phyloP scores from a whole-genome alignment of 2,329 filamentous ascomycete genomes.

The Penicillium sp. region DNA sequence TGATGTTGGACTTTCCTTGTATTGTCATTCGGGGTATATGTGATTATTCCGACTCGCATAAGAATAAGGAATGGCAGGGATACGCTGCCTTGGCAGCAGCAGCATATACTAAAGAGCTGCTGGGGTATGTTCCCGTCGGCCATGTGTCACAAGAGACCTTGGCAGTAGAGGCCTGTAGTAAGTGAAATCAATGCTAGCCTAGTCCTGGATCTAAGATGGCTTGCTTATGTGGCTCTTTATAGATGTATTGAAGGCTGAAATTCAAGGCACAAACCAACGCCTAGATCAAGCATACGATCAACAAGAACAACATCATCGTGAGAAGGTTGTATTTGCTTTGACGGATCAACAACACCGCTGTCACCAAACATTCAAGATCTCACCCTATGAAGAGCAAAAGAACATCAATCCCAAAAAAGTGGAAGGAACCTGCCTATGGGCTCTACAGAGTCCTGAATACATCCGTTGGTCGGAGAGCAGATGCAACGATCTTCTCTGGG shows the following conservation, averaged over 20 bases:
- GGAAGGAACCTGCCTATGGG: conserved; percentile 36
- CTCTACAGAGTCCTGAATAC: conserved; percentile 28
- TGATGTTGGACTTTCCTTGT: background rate
- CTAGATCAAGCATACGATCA: conserved; percentile 8
- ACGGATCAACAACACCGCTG: conserved; percentile 18
- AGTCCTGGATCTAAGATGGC: no score
- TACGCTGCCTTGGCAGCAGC: background rate
- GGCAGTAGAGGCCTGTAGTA: background rate
- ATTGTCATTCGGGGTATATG: background rate
- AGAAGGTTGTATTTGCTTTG: background rate
- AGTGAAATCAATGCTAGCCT: background rate
- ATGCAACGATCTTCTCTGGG: conserved; percentile 35
- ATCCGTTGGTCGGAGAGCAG: conserved; percentile 23
- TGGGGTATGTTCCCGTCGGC: background rate
- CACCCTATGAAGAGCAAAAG: conserved; percentile 31
- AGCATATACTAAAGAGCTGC: background rate
- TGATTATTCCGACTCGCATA: background rate
- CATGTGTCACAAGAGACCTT: conserved; percentile 5
- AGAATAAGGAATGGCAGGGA: background rate
- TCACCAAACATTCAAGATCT: conserved; percentile 27
- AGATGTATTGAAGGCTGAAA: background rate
- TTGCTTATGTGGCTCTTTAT: no score
- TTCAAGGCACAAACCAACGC: background rate
- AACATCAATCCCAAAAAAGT: conserved; percentile 31
- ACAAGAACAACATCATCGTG: conserved; percentile 3